phyloP scores from a whole-genome alignment of 2,329 filamentous ascomycete species.

The Trichoderma atrobrunneum region DNA sequence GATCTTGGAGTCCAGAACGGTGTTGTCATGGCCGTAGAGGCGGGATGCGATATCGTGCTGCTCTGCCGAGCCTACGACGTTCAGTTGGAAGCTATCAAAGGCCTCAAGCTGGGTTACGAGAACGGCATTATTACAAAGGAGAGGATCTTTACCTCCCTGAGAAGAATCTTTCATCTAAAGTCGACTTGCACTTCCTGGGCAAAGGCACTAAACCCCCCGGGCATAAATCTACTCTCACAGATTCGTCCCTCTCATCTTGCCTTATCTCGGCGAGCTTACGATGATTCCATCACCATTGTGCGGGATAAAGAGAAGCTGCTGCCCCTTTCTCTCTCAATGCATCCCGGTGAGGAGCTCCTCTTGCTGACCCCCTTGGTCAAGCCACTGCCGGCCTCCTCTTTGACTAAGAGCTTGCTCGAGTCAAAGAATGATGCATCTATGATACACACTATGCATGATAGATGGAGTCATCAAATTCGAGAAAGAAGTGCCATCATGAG shows the following conservation, averaged over 20 bases:
- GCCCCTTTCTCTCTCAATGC: constrained; percentile 76
- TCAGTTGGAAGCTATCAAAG: constrained; percentile 87
- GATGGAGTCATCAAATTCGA: constrained; percentile 53
- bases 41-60: constrained; percentile 87
- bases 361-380: constrained; percentile 87
- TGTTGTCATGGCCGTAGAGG: constrained; percentile 95
- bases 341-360: constrained; percentile 83
- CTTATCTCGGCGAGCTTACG: constrained; percentile 82
- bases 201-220: constrained; percentile 82
- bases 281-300: constrained; percentile 88
- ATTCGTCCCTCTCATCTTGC: constrained; percentile 79
- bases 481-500: constrained; percentile 72
- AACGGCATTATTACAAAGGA: constrained; percentile 83
- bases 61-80: constrained; percentile 84
- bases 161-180: constrained; percentile 77
- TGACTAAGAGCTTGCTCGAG: constrained; percentile 68
- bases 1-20: constrained; percentile 97
- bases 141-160: constrained; percentile 75
- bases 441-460: constrained; percentile 48
- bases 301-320: constrained; percentile 83
- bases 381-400: constrained; percentile 83
- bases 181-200: constrained; percentile 84
- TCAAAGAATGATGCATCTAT: constrained; percentile 40
- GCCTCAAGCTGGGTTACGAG: constrained; percentile 82
- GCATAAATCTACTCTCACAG: constrained; percentile 70